Evolutionary conservation across 2,329 filamentous ascomycete species (phyloP), one percentile per base, ranked within the genome.

Genomic region (Stachybotrys elegans): DNA sequence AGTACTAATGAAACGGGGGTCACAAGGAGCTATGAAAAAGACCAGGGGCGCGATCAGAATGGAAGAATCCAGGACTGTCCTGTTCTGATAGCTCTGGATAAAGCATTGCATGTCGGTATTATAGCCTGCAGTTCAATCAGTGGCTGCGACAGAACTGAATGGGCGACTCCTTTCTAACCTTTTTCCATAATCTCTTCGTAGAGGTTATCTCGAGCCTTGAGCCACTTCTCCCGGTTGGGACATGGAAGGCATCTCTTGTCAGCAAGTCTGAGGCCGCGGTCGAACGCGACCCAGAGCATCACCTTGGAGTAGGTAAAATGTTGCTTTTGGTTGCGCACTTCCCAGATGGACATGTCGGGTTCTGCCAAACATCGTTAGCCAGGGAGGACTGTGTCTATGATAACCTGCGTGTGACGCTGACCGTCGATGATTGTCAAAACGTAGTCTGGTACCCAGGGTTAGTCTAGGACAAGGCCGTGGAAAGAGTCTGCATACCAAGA

Each of bases 261-360:
- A 4, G 84, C 73, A 1, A 90, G 75, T 2, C 86, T 83, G 12
- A 90, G 66, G 9, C 83, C 86, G 5, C 86, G 81, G 59, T 91
- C 86, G 49, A 91, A 80, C 16, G 86, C 84, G 4, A 91, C 86
- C 86, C 86, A 91, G 19, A 91, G 73, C 82, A 90, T 87, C 50
- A 91, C 75, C 58, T 90, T 88, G n/a, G 83, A 87, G 63, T 90
- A 91, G 13, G 83, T 79, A 52, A 89, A 91, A 56, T 88, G 79
- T 61, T 89, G 85, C 58, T 85, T 85, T 55, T 81, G 69, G 51
- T 86, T 86, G 34, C 86, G 78, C 6, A 88, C 85, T 60, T 91
- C 86, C 86, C 86, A 90, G 54, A 90, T 91, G 3, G 84, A 88
- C 84, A 89, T 89, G 57, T 91, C 86, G 12, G 81, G 79, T 35